These are phyloP conservation scores for Setaria viridis DNA, from an alignment of 202 grass and related monocot genomes.

Conservation along the genomic window DNA sequence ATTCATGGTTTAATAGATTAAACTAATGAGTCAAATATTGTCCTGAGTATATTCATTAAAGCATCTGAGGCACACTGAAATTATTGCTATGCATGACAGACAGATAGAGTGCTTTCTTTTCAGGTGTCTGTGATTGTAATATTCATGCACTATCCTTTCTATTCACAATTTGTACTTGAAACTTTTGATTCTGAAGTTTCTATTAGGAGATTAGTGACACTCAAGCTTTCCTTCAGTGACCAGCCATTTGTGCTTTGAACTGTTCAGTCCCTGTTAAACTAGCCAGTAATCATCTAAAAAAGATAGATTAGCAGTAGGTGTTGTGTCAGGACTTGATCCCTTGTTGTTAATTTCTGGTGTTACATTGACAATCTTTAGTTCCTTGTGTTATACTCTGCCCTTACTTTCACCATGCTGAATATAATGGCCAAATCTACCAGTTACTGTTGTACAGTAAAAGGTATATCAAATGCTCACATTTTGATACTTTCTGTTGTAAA, in stretches of 20 bases:
- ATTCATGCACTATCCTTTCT: slow-evolving; percentile 18
- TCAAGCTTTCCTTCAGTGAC: not conserved
- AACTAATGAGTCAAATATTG: not conserved
- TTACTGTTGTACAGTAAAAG: not conserved
- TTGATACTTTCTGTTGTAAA: not conserved
- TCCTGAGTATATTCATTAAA: not conserved
- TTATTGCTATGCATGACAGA: not conserved
- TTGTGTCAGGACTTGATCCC: not conserved
- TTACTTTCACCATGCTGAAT: not conserved
- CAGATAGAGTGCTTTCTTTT: not conserved
- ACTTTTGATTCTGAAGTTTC: not conserved
- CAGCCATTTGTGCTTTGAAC: not conserved
- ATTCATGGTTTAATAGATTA: slow-evolving; percentile 10
- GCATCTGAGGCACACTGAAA: not conserved
- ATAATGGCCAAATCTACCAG: not conserved
- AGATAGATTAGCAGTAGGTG: not conserved
- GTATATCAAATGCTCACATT: not conserved
- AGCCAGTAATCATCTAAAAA: not conserved
- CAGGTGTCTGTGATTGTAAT: not conserved
- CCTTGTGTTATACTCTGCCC: not conserved
- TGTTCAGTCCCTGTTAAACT: slow-evolving; percentile 1
- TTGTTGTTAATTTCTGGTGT: not conserved
- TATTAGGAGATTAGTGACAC: not conserved
- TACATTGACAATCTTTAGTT: not conserved
- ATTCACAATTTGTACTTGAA: slow-evolving; percentile 10